Evolutionary conservation across 768 basidiomycete genomes (phyloP), one percentile per base, ranked within the genome.

Genomic region (Rhodosporidiobolus odoratus): DNA sequence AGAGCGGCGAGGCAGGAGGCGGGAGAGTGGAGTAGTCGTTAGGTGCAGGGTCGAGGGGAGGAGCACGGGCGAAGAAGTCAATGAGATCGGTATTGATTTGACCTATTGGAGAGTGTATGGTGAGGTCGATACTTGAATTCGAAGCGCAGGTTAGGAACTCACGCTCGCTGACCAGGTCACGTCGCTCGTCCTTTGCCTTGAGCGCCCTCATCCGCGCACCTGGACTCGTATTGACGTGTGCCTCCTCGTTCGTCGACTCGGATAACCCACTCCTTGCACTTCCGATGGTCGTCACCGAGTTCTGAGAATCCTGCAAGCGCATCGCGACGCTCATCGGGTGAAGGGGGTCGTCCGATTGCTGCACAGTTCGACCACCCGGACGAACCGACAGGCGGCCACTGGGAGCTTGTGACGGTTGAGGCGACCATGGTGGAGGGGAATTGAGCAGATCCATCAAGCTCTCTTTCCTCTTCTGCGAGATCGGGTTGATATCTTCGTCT

Each of bases 61-160:
- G 60, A 8, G 66, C 30, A 32, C 40, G 16, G 19, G 50, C 19
- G 61, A 73, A 73, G 34, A 73, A 73, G 58, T 60, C 62, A 34
- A 57, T 61, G 19, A 73, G 62, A 47, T 73, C 72, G 56, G 52
- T 50, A 53, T 73, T 73, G 68, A 69, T 57, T 40, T 73, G 72
- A 23, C 67, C 61, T 68, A n/a, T n/a, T n/a, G n/a, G n/a, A n/a
- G n/a, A n/a, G 61, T 17, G 19, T 1, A 16, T 4, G 23, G 15
- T 19, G 3, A 8, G 13, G 12, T 1, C 7, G 37, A 5, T 2
- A 40, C 48, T 45, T 41, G 52, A 6, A n/a, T n/a, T n/a, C 12
- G 3, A 2, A 40, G 15, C 32, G 12, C 15, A 7, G 1, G 9
- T 35, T 9, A n/a, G 35, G 13, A 16, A 43, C 67, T 37, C 30